A percentile compares a stretch with the other conserved stretches of the same genome.
Evolutionary conservation across 768 basidiomycete genomes (phyloP).

Genomic region (Gymnopilus junonius): DNA sequence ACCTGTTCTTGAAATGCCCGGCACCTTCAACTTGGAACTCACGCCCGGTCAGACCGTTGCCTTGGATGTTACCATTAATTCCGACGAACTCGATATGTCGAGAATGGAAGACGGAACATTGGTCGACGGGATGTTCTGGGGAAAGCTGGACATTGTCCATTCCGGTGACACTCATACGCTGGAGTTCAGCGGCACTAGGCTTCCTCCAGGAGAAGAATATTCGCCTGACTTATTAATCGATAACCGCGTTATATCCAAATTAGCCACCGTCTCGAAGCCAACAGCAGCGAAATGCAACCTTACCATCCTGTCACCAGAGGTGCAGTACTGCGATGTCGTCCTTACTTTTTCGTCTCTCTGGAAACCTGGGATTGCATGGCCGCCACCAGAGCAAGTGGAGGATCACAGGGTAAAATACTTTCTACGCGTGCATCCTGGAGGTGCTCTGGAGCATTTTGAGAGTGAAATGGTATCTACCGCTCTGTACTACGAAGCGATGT

Average conservation of each 20-base stretch:
- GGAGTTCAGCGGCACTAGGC: conserved; percentile 82
- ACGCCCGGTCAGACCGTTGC: conserved; percentile 79
- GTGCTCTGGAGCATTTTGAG: conserved; percentile 86
- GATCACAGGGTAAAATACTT: conserved; percentile 84
- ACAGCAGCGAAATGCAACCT: conserved; percentile 77
- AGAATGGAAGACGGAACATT: conserved; percentile 88
- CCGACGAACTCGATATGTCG: conserved; percentile 89
- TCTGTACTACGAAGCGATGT: conserved; percentile 87
- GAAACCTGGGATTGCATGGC: conserved; percentile 80
- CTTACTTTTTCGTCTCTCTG: conserved; percentile 74
- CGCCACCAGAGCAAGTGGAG: conserved; percentile 67
- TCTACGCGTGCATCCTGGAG: conserved; percentile 81
- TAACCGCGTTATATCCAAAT: conserved; percentile 75
- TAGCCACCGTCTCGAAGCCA: conserved; percentile 76
- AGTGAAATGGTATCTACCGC: conserved; percentile 80
- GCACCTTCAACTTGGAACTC: conserved; percentile 82
- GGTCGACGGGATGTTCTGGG: conserved; percentile 88
- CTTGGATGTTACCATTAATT: conserved; percentile 77
- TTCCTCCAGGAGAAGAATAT: conserved; percentile 64
- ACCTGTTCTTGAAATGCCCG: conserved; percentile 87
- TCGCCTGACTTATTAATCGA: conserved; percentile 76
- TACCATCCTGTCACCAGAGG: conserved; percentile 70
- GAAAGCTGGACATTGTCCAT: conserved; percentile 84
- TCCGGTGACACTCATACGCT: conserved; percentile 75
- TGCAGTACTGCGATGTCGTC: conserved; percentile 82